Percentiles rank a stretch among this genome's conserved stretches.
These are phyloP conservation scores for Lipomyces yamadae DNA, from an alignment of 805 yeast genomes.

Conservation along the genomic window DNA sequence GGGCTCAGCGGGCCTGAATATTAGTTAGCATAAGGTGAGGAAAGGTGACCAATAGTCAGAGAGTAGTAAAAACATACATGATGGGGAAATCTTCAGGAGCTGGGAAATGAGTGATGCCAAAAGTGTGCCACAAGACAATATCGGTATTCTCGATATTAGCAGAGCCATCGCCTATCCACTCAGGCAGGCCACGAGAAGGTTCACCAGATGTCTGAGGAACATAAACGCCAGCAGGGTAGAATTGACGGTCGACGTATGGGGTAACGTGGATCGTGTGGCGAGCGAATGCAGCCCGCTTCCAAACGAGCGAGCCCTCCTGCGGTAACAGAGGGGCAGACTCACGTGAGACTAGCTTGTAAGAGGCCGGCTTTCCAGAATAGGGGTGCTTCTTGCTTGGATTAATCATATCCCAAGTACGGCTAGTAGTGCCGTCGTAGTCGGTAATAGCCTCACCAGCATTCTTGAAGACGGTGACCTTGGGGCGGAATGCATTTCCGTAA, in stretches of 20 bases:
- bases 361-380: constrained; percentile 74
- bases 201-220: constrained; percentile 47
- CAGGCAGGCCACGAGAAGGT: constrained; percentile 42
- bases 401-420: constrained; percentile 77
- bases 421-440: constrained; percentile 62
- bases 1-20: constrained; percentile 68
- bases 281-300: constrained; percentile 86
- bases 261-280: constrained; percentile 67
- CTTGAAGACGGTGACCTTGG: constrained; percentile 68
- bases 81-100: constrained; percentile 89
- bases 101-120: constrained; percentile 85
- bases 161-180: constrained; percentile 46
- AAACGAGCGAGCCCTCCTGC: constrained; percentile 71
- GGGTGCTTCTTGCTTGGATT: constrained; percentile 71
- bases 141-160: constrained; percentile 58
- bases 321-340: constrained; percentile 77
- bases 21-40: neutral
- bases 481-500: constrained; percentile 77
- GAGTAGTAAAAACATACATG: constrained; percentile 54
- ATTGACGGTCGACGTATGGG: constrained; percentile 71
- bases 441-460: constrained; percentile 64
- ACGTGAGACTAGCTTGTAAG: constrained; percentile 76
- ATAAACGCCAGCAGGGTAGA: constrained; percentile 72
- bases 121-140: constrained; percentile 76
- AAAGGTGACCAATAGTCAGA: too few relatives aligned